Evolutionary conservation across 768 basidiomycete species (phyloP), one percentile per base, ranked within the genome.

Genomic region (Auriscalpium vulgare): DNA sequence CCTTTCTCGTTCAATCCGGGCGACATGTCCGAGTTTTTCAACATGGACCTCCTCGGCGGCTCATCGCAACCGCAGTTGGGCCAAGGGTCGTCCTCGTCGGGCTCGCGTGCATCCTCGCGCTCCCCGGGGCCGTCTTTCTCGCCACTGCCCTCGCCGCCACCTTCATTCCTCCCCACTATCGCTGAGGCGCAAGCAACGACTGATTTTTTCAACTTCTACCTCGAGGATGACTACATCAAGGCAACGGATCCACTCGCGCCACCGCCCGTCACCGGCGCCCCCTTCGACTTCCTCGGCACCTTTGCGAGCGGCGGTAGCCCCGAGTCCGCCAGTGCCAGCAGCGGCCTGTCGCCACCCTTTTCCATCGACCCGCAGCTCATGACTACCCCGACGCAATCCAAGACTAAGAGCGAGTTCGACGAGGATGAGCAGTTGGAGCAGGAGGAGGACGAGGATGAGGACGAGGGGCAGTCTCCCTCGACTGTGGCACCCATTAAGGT

Each of bases 361-460:
- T 71, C 75, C 47, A 91, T 91, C 66, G 86, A 91, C 67, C 88
- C 89, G 0, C 85, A 86, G 67, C 82, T 90, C 53, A 84, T 90
- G 55, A 83, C 76, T 43, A 85, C 86, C 0, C 85, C 85, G 4
- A 68, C 83, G 23, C 66, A 73, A 52, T 74, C 75, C 7, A 71
- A 74, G 61, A 68, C 66, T 56, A 69, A 57, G 65, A 80, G 63
- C 69, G 75, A 59, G 65, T 71, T 73, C 51, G 74, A 59, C 19
- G 72, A 72, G 47, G 74, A 76, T 19, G 72, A 74, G 7, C 66
- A 67, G 9, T 46, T 47, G 3, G 67, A 66, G 43, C 62, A 66
- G 14, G 67, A 71, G 36, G 65, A 70, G 63, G 71, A 75, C 0
- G 58, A 63, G 5, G 70, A 73, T 0, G 61, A 72, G 19, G 70